Evolutionary conservation across 768 basidiomycete species (phyloP).

Genomic region (Calvatia gigantea): DNA sequence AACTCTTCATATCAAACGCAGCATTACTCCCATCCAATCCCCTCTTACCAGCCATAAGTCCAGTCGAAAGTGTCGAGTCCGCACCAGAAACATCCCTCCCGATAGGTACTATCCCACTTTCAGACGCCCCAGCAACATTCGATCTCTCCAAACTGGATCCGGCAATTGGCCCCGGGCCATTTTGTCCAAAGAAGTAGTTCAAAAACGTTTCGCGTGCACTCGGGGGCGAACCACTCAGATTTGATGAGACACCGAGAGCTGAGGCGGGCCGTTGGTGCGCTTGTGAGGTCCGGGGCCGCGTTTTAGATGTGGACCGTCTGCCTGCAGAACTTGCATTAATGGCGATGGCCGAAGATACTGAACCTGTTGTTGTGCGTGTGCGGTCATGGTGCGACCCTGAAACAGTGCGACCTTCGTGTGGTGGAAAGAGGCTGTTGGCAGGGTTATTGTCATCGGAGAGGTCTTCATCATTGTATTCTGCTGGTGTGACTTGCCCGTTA

Average conservation of each 20-base stretch:
- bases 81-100: slow-evolving; percentile 63
- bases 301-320: slow-evolving; percentile 35
- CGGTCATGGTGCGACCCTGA: slow-evolving; percentile 80
- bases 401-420: slow-evolving; percentile 63
- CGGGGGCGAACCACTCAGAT: slow-evolving; percentile 26
- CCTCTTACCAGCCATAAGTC: slow-evolving; percentile 65
- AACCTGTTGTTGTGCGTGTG: slow-evolving; percentile 33
- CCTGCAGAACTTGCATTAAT: slow-evolving; percentile 19
- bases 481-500: slow-evolving; percentile 44
- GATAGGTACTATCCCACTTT: slow-evolving; percentile 36
- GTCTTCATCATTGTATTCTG: slow-evolving; percentile 52
- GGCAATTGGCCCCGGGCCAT: slow-evolving; percentile 70
- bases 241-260: not conserved
- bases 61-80: slow-evolving; percentile 49
- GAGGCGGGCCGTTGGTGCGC: slow-evolving; percentile 6
- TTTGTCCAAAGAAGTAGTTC: slow-evolving; percentile 97
- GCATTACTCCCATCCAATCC: slow-evolving; percentile 73
- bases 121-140: slow-evolving; percentile 11
- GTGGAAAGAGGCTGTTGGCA: slow-evolving; percentile 49
- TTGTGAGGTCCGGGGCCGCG: slow-evolving; percentile 21
- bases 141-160: slow-evolving; percentile 48
- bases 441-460: slow-evolving; percentile 50
- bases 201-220: slow-evolving; percentile 89
- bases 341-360: slow-evolving; percentile 32
- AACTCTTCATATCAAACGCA: slow-evolving; percentile 97